These are phyloP conservation scores for Silene vulgaris DNA, from an alignment of 179 eudicot species.

Conservation along the genomic window DNA sequence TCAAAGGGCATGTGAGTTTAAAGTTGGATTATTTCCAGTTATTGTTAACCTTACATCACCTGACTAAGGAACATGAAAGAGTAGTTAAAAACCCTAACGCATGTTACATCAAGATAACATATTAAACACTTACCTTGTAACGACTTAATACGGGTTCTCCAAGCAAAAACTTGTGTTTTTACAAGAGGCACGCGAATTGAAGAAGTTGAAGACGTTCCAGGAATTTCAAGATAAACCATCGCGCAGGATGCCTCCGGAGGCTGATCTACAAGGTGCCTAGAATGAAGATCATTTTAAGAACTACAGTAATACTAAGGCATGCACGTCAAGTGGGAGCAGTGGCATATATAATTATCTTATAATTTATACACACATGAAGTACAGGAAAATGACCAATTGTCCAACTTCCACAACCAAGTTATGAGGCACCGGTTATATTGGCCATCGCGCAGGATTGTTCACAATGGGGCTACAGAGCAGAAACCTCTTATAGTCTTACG, in stretches of 20 bases:
- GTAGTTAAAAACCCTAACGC: neutral
- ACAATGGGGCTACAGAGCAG: constrained; percentile 1
- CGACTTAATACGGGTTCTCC: constrained; percentile 84
- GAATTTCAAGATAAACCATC: constrained; percentile 58
- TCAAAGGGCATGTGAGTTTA: neutral
- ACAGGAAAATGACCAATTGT: constrained; percentile 13
- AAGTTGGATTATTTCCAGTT: neutral
- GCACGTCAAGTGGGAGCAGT: neutral
- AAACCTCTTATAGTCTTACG: neutral
- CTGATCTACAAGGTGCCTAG: constrained; percentile 44
- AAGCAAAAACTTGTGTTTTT: constrained; percentile 64
- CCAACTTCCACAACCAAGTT: neutral
- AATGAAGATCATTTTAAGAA: constrained; percentile 17
- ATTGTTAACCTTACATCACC: neutral
- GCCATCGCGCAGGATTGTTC: too few relatives aligned
- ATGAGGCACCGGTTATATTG: neutral
- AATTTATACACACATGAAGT: constrained; percentile 5
- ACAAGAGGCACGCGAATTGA: constrained; percentile 55
- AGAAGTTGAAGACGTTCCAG: constrained; percentile 58
- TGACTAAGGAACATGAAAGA: neutral
- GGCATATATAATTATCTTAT: neutral
- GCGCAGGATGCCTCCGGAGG: constrained; percentile 49
- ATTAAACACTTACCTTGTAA: constrained; percentile 44
- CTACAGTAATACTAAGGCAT: constrained; percentile 1
- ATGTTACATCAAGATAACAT: neutral